Evolutionary conservation across 768 basidiomycete genomes (phyloP), one percentile per base, ranked within the genome.

Genomic region (Lepiota brunneoincarnata): DNA sequence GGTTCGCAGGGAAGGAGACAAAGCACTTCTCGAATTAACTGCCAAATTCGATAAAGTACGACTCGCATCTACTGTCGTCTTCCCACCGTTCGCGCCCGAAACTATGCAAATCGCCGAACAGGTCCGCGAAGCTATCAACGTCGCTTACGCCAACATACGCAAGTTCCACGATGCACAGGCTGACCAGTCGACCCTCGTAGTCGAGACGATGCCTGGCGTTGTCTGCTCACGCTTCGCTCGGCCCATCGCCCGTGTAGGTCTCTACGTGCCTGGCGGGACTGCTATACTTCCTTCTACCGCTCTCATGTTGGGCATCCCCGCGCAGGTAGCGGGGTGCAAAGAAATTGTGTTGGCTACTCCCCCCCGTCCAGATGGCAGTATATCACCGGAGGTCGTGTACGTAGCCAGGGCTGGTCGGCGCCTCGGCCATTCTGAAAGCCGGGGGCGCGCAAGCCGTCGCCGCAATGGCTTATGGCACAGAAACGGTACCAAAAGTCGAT

Each of bases 161-260:
- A 87, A 84, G 63, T 98, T 98, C 79, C 96, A 97, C 68, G 81
- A 80, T 18, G 94, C 93, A 5, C 95, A 98, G 72, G 73, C 81
- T n/a, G 83, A 86, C 57, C 77, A 77, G 44, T 75, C 79, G 47
- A 73, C 82, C 20, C 77, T 99, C 40, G 75, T 81, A 5, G 93
- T 99, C 6, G 93, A 98, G 71, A 98, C 97, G 10, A 98, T 93
- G 92, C 95, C 97, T 6, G 97, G 97, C 9, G 95, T 99, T 40
- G 86, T 92, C 2, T 98, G 97, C 72, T 89, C 93, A 45, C 86
- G 97, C 37, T 97, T 98, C 69, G 89, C 93, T 1, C 84, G 94
- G 41, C 88, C 97, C n/a, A 94, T 99, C 63, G 86, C 89, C 44
- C 87, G 95, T 40, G 96, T 98, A 28, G 97, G 97, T 35, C 76